Base-by-base conservation (phyloP, 805 yeast species). In the Komagataella mondaviorum region DNA sequence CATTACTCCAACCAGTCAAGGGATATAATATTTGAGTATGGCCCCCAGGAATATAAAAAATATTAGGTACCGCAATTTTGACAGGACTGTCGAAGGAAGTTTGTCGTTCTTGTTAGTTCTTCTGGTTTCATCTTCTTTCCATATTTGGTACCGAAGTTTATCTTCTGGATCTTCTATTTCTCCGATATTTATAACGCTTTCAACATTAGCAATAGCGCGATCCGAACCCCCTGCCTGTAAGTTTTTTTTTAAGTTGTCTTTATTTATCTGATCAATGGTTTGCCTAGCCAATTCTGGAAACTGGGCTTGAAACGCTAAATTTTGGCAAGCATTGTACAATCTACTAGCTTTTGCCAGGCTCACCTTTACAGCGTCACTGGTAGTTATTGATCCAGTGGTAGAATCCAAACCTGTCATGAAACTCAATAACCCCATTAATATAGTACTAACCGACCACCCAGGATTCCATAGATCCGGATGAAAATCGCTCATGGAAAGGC, bases 381-480 rank as follows among this genome's bases (percentile, higher is more conserved):
- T 79, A 6, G 66, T 70, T 10, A 89, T 79, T 6, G 91, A 81
- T 0, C 97, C 97, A 0, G 96, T 83, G 1, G 96, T 87, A 23
- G 76, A 69, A 57, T 90, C 97, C 53, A 78, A 78, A 7, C 93
- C 83, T 0, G 95, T 88, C 98, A 90, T 90, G 61, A 90, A 90
- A 63, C 96, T 87, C 56, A 90, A 70, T 44, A 90, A 70, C 0
- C 97, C 98, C 8, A 82, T 86, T 58, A 90, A 72, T 18, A 90
- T 90, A 0, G 97, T 89, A 39, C 88, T 73, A 23, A 90, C 96
- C 47, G 89, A 81, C 97, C 97, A 90, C 6, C 95, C 88, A 1
- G 98, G 97, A 64, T 90, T 89, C 98, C 98, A 90, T 1, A 85
- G 71, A 64, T 89, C 93, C 3, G 96, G 96, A 59, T 90, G 98